Evolutionary conservation across 2,329 filamentous ascomycete genomes (phyloP).

Genomic region (Aspergillus sp.): DNA sequence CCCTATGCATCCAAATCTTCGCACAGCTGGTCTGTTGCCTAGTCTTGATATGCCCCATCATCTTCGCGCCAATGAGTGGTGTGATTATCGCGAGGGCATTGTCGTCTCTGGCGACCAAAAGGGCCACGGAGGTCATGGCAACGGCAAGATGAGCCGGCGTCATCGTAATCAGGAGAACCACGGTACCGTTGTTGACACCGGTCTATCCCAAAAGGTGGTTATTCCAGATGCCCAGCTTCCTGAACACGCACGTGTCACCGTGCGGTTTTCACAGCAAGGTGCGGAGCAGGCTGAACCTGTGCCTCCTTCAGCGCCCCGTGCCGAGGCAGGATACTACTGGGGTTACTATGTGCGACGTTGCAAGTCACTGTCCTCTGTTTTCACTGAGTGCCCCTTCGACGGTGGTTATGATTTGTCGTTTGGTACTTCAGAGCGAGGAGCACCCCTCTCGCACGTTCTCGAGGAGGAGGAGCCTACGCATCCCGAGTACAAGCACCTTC

Average conservation of each 20-base stretch:
- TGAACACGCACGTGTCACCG: constrained; percentile 66
- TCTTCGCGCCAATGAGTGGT: constrained; percentile 69
- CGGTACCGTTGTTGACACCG: constrained; percentile 44
- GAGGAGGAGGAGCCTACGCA: constrained; percentile 44
- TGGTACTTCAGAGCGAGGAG: constrained; percentile 75
- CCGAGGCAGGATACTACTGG: constrained; percentile 80
- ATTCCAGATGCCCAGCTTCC: constrained; percentile 58
- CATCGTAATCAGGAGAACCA: constrained; percentile 37
- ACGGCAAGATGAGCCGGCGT: neutral
- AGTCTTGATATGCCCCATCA: constrained; percentile 84
- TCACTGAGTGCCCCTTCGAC: constrained; percentile 70
- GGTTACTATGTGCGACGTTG: constrained; percentile 69
- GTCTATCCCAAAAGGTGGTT: constrained; percentile 43
- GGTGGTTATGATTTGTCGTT: constrained; percentile 78
- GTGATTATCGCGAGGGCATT: constrained; percentile 74
- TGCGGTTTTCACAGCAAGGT: constrained; percentile 54
- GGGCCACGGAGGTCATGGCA: constrained; percentile 39
- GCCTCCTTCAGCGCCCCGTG: constrained; percentile 63
- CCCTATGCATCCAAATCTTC: constrained; percentile 71
- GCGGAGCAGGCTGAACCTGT: constrained; percentile 53
- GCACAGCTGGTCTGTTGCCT: constrained; percentile 67
- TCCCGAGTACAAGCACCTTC: constrained; percentile 57
- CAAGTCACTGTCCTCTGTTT: constrained; percentile 63
- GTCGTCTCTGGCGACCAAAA: constrained; percentile 46
- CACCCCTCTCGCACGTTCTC: constrained; percentile 37